A percentile compares a stretch with the other conserved stretches of the same genome.
These are phyloP conservation scores for Senna siamea DNA, from an alignment of 306 rosid genomes.

Conservation along the genomic window DNA sequence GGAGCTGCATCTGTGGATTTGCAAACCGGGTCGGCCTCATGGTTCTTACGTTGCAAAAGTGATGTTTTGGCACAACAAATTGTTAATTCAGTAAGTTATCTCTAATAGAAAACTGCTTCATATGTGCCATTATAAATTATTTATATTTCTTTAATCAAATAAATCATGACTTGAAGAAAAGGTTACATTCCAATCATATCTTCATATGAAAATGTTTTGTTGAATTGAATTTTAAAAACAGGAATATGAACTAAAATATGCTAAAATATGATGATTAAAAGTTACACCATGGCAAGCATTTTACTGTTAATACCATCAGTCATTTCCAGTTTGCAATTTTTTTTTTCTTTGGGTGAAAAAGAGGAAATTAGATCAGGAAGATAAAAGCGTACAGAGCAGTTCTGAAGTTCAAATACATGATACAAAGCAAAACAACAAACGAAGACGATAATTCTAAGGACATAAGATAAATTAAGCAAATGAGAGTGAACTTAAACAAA, in stretches of 20 bases:
- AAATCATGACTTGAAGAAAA: conserved; percentile 22
- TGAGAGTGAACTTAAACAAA: too few species aligned
- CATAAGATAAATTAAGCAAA: too few species aligned
- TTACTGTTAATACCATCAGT: background rate
- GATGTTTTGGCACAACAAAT: conserved; percentile 88
- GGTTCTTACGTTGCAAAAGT: conserved; percentile 79
- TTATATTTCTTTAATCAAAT: conserved; percentile 6
- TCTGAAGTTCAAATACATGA: too few species aligned
- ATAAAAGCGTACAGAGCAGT: too few species aligned
- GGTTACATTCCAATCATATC: background rate
- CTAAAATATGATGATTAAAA: background rate
- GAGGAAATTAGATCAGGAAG: too few species aligned
- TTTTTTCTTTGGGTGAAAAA: background rate
- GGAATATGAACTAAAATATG: conserved; percentile 1
- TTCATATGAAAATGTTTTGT: conserved; percentile 20
- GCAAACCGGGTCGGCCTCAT: conserved; percentile 64
- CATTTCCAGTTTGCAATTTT: background rate
- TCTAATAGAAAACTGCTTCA: background rate
- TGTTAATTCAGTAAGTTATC: conserved; percentile 67
- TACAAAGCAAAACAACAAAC: too few species aligned
- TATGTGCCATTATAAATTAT: background rate
- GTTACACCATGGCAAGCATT: background rate
- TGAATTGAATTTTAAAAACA: background rate
- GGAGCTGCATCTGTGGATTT: conserved; percentile 84
- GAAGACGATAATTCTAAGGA: too few species aligned